Conservation (phyloP, 1,284 basidiomycete genomes). For the Malassezia furfur region DNA sequence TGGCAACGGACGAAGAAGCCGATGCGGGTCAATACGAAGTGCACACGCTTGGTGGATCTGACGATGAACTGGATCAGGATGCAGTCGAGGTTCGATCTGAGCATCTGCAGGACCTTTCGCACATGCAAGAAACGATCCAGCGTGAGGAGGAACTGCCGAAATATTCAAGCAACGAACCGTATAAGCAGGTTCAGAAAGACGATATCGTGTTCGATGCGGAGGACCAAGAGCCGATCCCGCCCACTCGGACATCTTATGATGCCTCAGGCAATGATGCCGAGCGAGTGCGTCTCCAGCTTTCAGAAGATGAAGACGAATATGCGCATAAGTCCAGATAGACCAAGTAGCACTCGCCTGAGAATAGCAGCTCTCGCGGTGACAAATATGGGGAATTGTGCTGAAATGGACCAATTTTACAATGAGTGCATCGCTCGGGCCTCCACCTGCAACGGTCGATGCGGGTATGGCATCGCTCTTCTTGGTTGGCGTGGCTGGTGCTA, state of each 20-base stretch:
- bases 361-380: too few relatives aligned
- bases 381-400: too few relatives aligned
- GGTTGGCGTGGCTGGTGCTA: neutral
- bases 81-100: conserved; percentile 9
- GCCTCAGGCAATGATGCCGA: neutral
- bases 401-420: too few relatives aligned
- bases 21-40: conserved; percentile 66
- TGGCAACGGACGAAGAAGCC: conserved; percentile 71
- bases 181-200: conserved; percentile 1
- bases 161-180: neutral
- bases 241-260: neutral
- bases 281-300: conserved; percentile 2
- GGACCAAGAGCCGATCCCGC: conserved; percentile 24
- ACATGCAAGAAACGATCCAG: neutral
- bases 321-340: neutral
- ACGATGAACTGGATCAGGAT: conserved; percentile 12
- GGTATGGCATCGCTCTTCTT: too few relatives aligned
- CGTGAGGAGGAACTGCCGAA: neutral
- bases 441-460: too few relatives aligned
- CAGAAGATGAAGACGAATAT: conserved; percentile 1
- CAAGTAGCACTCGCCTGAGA: too few relatives aligned
- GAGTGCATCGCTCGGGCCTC: too few relatives aligned
- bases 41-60: conserved; percentile 54
- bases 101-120: conserved; percentile 11
- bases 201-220: conserved; percentile 37